Base-by-base conservation (phyloP, 2,329 filamentous ascomycete species). In the Alternaria conjuncta region DNA sequence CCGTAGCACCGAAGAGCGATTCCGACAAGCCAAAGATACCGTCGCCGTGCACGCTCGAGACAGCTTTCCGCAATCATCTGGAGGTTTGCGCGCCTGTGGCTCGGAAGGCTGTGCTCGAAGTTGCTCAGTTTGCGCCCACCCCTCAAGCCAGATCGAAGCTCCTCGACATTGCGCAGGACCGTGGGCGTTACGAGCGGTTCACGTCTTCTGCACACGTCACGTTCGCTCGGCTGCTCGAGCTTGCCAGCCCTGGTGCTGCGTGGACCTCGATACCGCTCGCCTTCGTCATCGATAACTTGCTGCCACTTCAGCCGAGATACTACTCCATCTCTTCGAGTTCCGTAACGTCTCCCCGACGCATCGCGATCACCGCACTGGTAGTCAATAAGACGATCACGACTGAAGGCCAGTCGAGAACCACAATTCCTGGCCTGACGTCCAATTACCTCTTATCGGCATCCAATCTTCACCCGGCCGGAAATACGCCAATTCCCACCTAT, bases 61-160 rank as follows among this genome's bases (percentile, higher is more conserved):
- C 79, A 0, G 75, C 83, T 4, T 80, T 86, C 65, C 73, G 78
- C 6, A 77, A 84, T 64, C 82, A 85, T 57, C 79, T 86, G 2
- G 84, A 86, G 57, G 82, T 85, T 63, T 77, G 81, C 63, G 81
- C 73, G 2, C 78, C 80, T 1, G 73, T 84, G 4, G 75, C 81
- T 2, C 73, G 82, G 53, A 81, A 83, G 49, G 78, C 74, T 5
- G 69, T 82, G 10, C 62, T 75, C 3, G 67, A 76, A 3, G 68
- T 84, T 3, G 73, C 78, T 2, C 75, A 79, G 25, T 84, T 83
- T 64, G 80, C 82, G 6, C 81, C 82, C 1, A 75, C 72, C 0
- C 44, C 66, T 2, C 61, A 70, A 6, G 74, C 79, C 1, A 80
- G 76, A 59, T 58, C 69, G 5, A 75, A 69, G 30, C 67, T 83